Evolutionary conservation across 2,329 filamentous ascomycete genomes (phyloP), one percentile per base, ranked within the genome.

Genomic region (Biscogniauxia mediterranea): DNA sequence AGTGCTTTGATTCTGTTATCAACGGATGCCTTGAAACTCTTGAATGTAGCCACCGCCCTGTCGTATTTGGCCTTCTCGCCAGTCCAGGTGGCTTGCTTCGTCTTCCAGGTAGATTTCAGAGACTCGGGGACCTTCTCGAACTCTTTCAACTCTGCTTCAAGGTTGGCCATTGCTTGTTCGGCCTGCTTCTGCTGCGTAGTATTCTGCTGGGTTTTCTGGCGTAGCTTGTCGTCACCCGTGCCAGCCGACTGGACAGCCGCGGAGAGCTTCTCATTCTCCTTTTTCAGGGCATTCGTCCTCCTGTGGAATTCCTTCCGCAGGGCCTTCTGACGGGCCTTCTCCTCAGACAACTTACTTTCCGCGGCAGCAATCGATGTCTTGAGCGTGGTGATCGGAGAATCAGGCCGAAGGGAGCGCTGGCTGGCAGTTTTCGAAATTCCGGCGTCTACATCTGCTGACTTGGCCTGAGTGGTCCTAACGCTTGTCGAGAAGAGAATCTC

Each of bases 331-430:
- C 85, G 85, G 61, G 84, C 82, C 68, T 86, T 88, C 69, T 89
- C 87, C 63, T 93, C 89, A 23, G 84, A 80, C 32, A 93, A 80
- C 73, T 89, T 91, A 61, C 83, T 81, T 71, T 93, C 89, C 55
- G 89, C 86, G 11, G 88, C 85, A 54, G 85, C 85, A 68, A 93
- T 92, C 1, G 90, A 92, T 28, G 89, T 90, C 73, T 86, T 88
- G 49, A 94, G 81, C 1, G 90, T 93, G 9, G 89, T 91, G 9
- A 86, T 87, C 2, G 91, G 91, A 13, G 90, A 93, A 64, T 91
- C 89, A 25, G 90, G 90, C 55, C 89, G 86, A 38, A 90, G 82
- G 19, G 85, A 84, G 61, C 86, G 84, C 70, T 88, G 86, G 25
- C 76, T 77, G 58, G 77, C 77, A 17, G 81, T 71, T 55, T 73